phyloP scores from a whole-genome alignment of 139 green algal species.

The Picochlorum sp. region DNA sequence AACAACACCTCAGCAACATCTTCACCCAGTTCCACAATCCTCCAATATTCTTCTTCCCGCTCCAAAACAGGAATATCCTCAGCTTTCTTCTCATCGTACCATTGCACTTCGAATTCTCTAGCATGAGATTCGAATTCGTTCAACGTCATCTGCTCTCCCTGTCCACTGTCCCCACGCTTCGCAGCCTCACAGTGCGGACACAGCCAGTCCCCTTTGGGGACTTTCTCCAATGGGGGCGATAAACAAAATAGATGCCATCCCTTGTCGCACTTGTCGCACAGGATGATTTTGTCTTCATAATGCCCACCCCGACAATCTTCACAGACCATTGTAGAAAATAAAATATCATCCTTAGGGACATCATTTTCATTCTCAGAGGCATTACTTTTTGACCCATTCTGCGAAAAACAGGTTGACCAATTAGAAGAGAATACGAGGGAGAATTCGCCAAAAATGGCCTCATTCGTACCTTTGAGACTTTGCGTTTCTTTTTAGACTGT shows the following conservation, averaged over 20 bases:
- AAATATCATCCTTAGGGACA: constrained; percentile 17
- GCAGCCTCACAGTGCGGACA: constrained; percentile 59
- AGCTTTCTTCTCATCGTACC: constrained; percentile 22
- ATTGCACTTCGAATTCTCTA: constrained; percentile 32
- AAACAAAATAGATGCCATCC: constrained; percentile 71
- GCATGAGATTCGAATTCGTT: constrained; percentile 48
- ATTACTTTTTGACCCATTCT: background rate
- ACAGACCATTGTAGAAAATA: constrained; percentile 40
- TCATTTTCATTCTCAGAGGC: background rate
- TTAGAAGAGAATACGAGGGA: background rate
- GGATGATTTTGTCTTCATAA: constrained; percentile 63
- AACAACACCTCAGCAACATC: constrained; percentile 71
- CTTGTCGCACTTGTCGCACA: constrained; percentile 72
- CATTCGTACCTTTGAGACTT: no score
- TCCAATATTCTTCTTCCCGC: constrained; percentile 84
- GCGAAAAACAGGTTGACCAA: background rate
- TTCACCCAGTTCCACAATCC: constrained; percentile 69
- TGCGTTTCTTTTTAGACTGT: no score
- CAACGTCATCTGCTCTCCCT: constrained; percentile 41
- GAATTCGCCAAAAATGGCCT: background rate
- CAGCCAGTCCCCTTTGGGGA: constrained; percentile 74
- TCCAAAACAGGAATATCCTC: constrained; percentile 9
- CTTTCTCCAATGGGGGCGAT: constrained; percentile 42
- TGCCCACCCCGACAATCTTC: constrained; percentile 50
- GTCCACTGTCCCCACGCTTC: constrained; percentile 20